These are phyloP conservation scores for Wallacemonas sp. DNA, from an alignment of 208 protist genomes.

Conservation along the genomic window DNA sequence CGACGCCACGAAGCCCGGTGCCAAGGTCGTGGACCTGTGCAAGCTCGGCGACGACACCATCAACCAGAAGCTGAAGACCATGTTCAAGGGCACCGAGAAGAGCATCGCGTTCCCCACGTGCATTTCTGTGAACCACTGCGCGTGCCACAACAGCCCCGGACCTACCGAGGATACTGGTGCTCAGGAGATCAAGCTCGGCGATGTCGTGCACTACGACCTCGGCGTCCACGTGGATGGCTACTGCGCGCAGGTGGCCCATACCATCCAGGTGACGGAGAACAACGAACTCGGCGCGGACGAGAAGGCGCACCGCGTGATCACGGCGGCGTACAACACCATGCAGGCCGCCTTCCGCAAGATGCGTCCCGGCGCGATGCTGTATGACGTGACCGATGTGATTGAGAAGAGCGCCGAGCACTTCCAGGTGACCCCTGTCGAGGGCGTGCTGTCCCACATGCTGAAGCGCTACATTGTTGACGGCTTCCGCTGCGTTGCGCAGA, in stretches of 20 bases:
- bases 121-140: slow-evolving; percentile 98
- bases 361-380: slow-evolving; percentile 81
- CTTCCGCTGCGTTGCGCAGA: slow-evolving; percentile 95
- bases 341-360: slow-evolving; percentile 93
- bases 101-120: slow-evolving; percentile 99
- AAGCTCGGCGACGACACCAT: slow-evolving; percentile 89
- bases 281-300: slow-evolving; percentile 83
- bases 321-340: slow-evolving; percentile 94
- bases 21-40: slow-evolving; percentile 86
- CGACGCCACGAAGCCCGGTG: slow-evolving; percentile 83
- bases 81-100: slow-evolving; percentile 95
- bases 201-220: slow-evolving; percentile 99
- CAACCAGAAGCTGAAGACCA: slow-evolving; percentile 82
- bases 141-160: slow-evolving; percentile 98
- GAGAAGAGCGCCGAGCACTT: slow-evolving; percentile 95
- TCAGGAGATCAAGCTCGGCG: slow-evolving; percentile 85
- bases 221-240: slow-evolving; percentile 99
- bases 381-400: slow-evolving; percentile 95
- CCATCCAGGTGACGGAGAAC: slow-evolving; percentile 92
- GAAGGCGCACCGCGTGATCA: slow-evolving; percentile 93
- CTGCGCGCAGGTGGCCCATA: slow-evolving; percentile 96
- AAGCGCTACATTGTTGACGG: slow-evolving; percentile 98
- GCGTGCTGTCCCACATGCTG: slow-evolving; percentile 98
- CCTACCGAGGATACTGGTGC: slow-evolving; percentile 73
- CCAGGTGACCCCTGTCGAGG: slow-evolving; percentile 94